Base-by-base conservation (phyloP, 2,329 filamentous ascomycete species). In the Aspergillus quadricinctus region DNA sequence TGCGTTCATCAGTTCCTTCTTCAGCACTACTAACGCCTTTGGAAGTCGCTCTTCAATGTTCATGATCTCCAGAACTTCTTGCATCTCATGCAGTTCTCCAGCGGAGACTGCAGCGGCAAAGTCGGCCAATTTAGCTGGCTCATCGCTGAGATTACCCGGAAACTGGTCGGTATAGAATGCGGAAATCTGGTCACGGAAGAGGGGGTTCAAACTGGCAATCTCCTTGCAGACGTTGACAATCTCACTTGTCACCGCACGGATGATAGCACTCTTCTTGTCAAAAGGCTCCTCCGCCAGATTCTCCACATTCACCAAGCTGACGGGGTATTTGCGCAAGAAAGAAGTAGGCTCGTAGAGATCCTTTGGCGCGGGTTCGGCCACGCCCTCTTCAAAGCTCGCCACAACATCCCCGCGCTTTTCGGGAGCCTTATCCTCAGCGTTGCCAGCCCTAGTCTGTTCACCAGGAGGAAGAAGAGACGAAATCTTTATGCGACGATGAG, bases 221-320 rank as follows among this genome's bases (percentile, higher is more conserved):
- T 97, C 92, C 77, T 97, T 97, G 81, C 97, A 97, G 0, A 96
- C 94, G 72, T 97, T 97, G 71, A 99, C 92, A 59, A 99, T 97
- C 77, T 99, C 95, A 68, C 93, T 96, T 50, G 93, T 94, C 48
- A 99, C 86, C 11, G 94, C 94, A 54, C 91, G 88, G 58, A 97
- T 92, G 35, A 94, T 87, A 19, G 88, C 88, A 68, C 89, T 94
- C 75, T 93, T 95, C 69, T 91, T 88, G 72, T 97, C 94, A 71
- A 90, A 90, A 0, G 92, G 88, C 68, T 96, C 89, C 67, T 99
- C 94, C 0, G 81, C 80, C 53, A 99, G 81, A 66, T 99, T 99
- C 60, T 97, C 92, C 41, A 97, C 92, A 65, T 96, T 95, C 64
- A 96, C 94, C 52, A 99, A 81, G 71, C 91, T 97, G 69, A 99